Base-by-base conservation (phyloP, 2,329 filamentous ascomycete genomes). In the Exophiala oligosperma region DNA sequence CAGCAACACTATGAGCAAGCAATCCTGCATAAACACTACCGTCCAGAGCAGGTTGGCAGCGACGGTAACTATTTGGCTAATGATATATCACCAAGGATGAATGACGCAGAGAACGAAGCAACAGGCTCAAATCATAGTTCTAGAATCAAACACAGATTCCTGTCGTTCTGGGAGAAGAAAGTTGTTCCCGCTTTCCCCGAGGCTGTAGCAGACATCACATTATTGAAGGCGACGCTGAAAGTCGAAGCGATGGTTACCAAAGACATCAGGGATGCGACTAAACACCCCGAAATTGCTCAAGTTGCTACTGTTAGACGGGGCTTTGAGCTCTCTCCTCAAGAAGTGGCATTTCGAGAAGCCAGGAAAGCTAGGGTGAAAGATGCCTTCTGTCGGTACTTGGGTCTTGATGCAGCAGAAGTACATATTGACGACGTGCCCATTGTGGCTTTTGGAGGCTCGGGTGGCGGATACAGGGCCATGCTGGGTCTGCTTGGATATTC, bases 101-200 rank as follows among this genome's bases (percentile, higher is more conserved):
- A 38, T 12, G 38, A 51, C 17, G 29, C 51, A 14, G 29, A 47
- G 8, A 17, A 41, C 9, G n/a, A 21, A 29, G 17, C n/a, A 55
- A 46, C 23, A 48, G 23, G 3, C 32, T 6, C 56, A 21, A 24
- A 29, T 17, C 6, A 12, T 23, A 5, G n/a, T 23, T 41, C 56
- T 24, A 47, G 51, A 24, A 38, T 58, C 43, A 61, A 58, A 35
- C 41, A 49, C 28, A 61, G 58, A 48, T 46, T 61, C 46, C 55
- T 49, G 46, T 51, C 54, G n/a, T 61, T 61, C 54, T 61, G 59
- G 59, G 57, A 61, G 35, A 57, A 58, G 47, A 61, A 50, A 12
- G 41, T 61, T 51, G 59, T 61, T 6, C 59, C 59, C 8, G 55
- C 59, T 17, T 61, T 61, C 37, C 59, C 59, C 17, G 59, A 61